These are phyloP conservation scores for Diaporthe amygdali DNA, from an alignment of 2,329 filamentous ascomycete genomes.

Conservation along the genomic window DNA sequence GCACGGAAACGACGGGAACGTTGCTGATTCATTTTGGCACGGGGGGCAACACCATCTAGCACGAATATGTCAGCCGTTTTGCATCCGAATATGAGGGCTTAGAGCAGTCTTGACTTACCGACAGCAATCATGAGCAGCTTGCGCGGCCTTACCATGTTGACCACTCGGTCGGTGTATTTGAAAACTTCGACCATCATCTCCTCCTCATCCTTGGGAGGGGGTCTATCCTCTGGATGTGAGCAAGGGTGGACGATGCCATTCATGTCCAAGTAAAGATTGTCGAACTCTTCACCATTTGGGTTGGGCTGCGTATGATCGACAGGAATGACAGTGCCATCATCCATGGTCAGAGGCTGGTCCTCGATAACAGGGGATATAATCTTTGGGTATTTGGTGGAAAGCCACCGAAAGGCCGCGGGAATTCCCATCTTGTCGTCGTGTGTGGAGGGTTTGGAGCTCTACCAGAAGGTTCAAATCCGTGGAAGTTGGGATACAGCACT, in stretches of 20 bases:
- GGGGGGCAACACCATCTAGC: constrained; percentile 90
- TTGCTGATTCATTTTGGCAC: constrained; percentile 99
- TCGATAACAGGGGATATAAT: constrained; percentile 93
- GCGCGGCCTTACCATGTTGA: constrained; percentile 97
- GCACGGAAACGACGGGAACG: constrained; percentile 93
- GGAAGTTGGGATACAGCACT: not conserved
- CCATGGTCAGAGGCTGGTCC: constrained; percentile 78
- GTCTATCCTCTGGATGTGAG: constrained; percentile 93
- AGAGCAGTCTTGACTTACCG: constrained; percentile 59
- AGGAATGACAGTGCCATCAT: constrained; percentile 82
- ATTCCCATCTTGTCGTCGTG: constrained; percentile 75
- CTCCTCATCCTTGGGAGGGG: constrained; percentile 90
- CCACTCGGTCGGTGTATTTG: constrained; percentile 96
- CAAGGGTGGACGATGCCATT: constrained; percentile 99
- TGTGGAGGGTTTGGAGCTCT: constrained; percentile 7
- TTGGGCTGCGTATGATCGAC: constrained; percentile 86
- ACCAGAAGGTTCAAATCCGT: not conserved
- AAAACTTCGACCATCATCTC: constrained; percentile 99
- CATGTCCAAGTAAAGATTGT: constrained; percentile 99
- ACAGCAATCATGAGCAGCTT: constrained; percentile 98
- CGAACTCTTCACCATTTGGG: constrained; percentile 96
- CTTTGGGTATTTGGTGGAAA: constrained; percentile 96
- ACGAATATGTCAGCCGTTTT: constrained; percentile 33
- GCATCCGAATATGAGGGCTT: not conserved
- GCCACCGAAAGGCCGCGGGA: constrained; percentile 93